Base-by-base conservation (phyloP, 2,329 filamentous ascomycete species). In the Phoma sp. region DNA sequence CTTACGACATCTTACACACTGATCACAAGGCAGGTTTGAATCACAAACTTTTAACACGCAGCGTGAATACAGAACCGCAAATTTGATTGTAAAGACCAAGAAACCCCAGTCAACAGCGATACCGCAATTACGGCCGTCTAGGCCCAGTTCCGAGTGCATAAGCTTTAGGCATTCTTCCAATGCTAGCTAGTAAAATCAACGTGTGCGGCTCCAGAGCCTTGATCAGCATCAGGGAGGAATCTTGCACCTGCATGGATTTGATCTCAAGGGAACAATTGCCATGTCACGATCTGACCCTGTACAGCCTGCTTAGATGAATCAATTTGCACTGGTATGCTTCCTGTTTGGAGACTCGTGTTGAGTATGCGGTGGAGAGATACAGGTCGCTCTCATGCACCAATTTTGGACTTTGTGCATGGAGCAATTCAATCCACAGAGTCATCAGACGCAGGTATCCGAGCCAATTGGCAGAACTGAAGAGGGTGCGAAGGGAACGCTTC, bases 401-500 rank as follows among this genome's bases (percentile, higher is more conserved):
- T 2, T 18, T 17, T 39, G 5, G 21, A 11, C 11, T 38, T 14
- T n/a, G 15, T 23, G 14, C 11, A 17, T 10, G 25, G 25, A 26
- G 20, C 11, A 12, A 11, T 15, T 11, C 17, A 25, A 5, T 20
- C n/a, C 1, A 4, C 1, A 12, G 17, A 4, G 26, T 25, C 9
- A 32, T 6, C 32, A 6, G 15, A 2, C 14, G 7, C 14, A 18
- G 25, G 21, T 3, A 32, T 1, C n/a, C 23, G 7, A 30, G 14
- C 14, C 17, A 15, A 9, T 18, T 7, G 25, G 20, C 7, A n/a
- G 7, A 5, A n/a, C 30, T 28, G 14, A 11, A 23, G 23, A n/a
- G 11, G 10, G 10, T 10, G n/a, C 18, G 9, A 18, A 14, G 9
- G 7, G 4, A n/a, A 10, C 4, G 7, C n/a, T 21, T 68, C 64